Base-by-base conservation (phyloP, 2,329 filamentous ascomycete genomes). In the Ophiostoma sp. region DNA sequence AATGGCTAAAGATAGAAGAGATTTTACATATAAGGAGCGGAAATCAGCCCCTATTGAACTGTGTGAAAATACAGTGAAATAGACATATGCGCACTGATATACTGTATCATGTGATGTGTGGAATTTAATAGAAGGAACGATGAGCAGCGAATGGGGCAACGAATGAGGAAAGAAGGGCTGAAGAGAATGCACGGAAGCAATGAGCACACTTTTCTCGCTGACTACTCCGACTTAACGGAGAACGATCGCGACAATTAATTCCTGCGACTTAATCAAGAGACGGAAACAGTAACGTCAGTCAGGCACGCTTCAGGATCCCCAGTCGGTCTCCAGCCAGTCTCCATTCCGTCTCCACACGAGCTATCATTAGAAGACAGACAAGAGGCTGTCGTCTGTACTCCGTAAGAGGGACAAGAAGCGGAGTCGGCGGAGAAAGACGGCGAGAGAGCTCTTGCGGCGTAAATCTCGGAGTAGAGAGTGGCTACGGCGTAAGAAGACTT, bases 401-500 rank as follows among this genome's bases (percentile, higher is more conserved):
- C n/a, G n/a, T 5, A 2, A 36, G 18, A 36, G 36, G 27, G 36
- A 18, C 3, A 18, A 11, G 18, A 60, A 55, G 49, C 18, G 49
- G 55, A 38, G 27, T 14, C 18, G 14, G 55, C 55, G 55, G 55
- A 38, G 55, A 55, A 55, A 55, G 55, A 60, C 55, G 27, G 55
- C 55, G 27, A 60, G 38, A 60, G 38, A 14, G 55, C 9, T 40
- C 3, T 18, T 60, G 6, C 18, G 27, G 27, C 27, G 27, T 60
- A 60, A 60, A 36, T 14, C 3, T 60, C 55, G 55, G 55, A 38
- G 55, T 60, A 55, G 49, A 27, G 49, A 55, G 55, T 60, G 55
- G 55, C 27, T 18, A 60, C 55, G 55, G n/a, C 55, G 55, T 38
- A 38, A 8, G 55, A 60, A 60, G 55, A 60, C 27, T 60, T 60